Evolutionary conservation across 164 flowering plant species (phyloP).

Genomic region (Cinnamomum micranthum): DNA sequence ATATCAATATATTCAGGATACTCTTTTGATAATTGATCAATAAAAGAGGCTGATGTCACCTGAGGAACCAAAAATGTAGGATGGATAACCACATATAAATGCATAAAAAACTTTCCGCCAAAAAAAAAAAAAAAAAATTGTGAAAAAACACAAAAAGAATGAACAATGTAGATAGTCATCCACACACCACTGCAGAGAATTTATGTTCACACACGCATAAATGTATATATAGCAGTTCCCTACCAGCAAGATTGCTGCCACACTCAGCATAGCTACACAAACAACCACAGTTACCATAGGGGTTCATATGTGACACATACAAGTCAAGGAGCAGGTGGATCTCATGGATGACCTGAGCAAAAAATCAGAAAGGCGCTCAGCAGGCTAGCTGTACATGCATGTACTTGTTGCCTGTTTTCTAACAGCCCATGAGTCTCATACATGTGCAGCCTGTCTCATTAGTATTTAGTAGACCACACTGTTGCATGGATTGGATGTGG

Average conservation of each 20-base stretch:
- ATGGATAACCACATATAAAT: background rate
- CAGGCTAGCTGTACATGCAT: background rate
- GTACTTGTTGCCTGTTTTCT: background rate
- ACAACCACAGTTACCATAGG: background rate
- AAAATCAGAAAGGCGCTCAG: background rate
- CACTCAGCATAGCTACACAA: background rate
- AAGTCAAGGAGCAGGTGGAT: background rate
- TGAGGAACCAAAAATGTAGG: constrained; percentile 23
- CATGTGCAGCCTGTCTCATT: background rate
- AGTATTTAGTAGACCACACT: background rate
- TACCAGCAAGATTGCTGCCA: background rate
- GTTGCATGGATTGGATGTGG: background rate
- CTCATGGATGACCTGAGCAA: background rate
- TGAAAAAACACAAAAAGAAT: background rate
- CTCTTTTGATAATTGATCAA: constrained; percentile 53
- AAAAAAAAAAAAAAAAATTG: too few relatives aligned
- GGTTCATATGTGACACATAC: background rate
- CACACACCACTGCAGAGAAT: background rate
- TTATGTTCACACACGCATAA: too few relatives aligned
- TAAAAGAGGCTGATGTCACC: constrained; percentile 59
- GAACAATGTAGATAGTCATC: background rate
- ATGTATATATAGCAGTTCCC: background rate
- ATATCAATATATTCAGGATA: constrained; percentile 60
- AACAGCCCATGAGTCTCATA: background rate
- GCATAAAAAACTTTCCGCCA: background rate